Evolutionary conservation across 768 basidiomycete species (phyloP), one percentile per base, ranked within the genome.

Genomic region (Lyophyllum decastes): DNA sequence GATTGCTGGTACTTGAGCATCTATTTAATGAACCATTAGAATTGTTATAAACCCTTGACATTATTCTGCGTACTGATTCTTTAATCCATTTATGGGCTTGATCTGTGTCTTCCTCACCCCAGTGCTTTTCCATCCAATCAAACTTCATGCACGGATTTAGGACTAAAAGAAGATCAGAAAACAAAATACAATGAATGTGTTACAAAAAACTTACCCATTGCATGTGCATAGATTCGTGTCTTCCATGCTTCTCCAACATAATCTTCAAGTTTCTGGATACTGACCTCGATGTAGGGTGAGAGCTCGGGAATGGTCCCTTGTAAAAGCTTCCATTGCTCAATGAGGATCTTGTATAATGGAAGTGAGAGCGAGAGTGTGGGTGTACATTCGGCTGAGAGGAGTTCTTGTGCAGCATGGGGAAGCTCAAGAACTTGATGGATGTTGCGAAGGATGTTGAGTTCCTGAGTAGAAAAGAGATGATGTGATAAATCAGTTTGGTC

Each of bases 281-380:
- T 64, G 8, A 66, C 64, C 19, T 58, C 58, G 41, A 75, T 73
- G 24, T 60, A 61, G 25, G 67, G 66, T 0, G 61, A 30, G 1
- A 76, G 61, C 52, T 67, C 60, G 0, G 69, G 71, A n/a, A n/a
- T 59, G 4, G 43, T 51, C 0, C 34, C 40, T 22, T 65, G 49
- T 2, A 67, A 59, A 2, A 54, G 27, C 7, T 57, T 21, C 54
- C 63, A 63, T 26, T 57, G 53, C 2, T 60, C 51, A 21, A 73
- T 51, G 19, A 78, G 61, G 7, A 60, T 21, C 55, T 78, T 73
- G 49, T 70, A 75, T 5, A 66, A 56, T 0, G 74, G 72, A 2
- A 78, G 59, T 1, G 64, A 73, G 11, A 63, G 44, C 1, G 70
- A 72, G 1, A 75, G 66, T 0, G 74, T 74, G 1, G 72, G 75